phyloP scores from a whole-genome alignment of 2,329 filamentous ascomycete species.

The Trichoderma cornu-damae region DNA sequence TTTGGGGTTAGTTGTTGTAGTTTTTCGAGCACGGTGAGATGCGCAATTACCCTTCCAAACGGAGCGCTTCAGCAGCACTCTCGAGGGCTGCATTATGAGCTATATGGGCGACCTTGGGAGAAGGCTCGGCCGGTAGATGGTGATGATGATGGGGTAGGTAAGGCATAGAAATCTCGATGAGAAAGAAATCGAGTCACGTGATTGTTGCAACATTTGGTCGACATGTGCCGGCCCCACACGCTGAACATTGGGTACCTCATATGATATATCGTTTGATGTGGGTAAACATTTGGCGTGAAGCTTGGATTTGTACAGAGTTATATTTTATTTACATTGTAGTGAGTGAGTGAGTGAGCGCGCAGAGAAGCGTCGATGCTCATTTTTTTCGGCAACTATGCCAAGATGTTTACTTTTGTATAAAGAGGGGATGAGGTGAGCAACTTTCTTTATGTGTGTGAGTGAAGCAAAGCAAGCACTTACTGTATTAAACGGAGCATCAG shows the following conservation, averaged over 20 bases:
- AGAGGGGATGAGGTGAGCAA: no score
- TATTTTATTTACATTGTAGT: no score
- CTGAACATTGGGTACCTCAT: background rate
- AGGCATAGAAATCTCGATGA: conserved; percentile 17
- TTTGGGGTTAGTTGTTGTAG: conserved; percentile 18
- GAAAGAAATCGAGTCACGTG: conserved; percentile 9
- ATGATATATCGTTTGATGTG: no score
- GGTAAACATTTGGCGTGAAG: no score
- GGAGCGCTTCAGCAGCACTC: conserved; percentile 65
- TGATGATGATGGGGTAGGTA: background rate
- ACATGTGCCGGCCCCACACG: background rate
- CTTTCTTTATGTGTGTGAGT: no score
- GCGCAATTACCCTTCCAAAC: conserved; percentile 73
- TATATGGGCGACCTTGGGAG: background rate
- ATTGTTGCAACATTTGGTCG: background rate
- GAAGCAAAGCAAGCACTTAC: no score
- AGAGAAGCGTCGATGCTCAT: no score
- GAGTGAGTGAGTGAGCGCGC: no score
- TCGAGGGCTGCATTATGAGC: conserved; percentile 61
- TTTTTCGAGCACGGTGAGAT: background rate
- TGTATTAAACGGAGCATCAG: no score
- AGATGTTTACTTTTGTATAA: no score
- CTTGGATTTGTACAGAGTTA: no score
- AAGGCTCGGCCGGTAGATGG: background rate
- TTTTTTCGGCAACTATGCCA: no score